A percentile compares a stretch with the other conserved stretches of the same genome.
Evolutionary conservation across 768 basidiomycete genomes (phyloP).

Genomic region (Serendipita sp.): DNA sequence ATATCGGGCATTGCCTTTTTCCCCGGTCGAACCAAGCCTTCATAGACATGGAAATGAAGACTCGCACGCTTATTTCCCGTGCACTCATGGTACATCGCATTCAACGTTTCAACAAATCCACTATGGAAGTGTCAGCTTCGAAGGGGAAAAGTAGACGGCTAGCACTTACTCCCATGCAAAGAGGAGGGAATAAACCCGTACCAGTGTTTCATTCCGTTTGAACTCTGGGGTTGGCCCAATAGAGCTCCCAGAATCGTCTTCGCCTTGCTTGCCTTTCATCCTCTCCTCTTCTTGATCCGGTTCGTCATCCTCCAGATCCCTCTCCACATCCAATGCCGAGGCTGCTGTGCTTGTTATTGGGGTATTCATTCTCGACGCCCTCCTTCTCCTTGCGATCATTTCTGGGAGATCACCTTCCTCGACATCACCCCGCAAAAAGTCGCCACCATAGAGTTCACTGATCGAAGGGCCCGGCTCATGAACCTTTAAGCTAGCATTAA

Average conservation of each 20-base stretch:
- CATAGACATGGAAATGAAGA: conserved; percentile 18
- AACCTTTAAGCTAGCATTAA: conserved; percentile 9
- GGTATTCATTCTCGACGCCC: not conserved
- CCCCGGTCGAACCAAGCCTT: conserved; percentile 10
- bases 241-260: conserved; percentile 1
- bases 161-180: conserved; percentile 15
- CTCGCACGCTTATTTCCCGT: conserved; percentile 7
- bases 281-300: conserved; percentile 9
- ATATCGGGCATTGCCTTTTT: conserved; percentile 2
- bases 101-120: conserved; percentile 14
- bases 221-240: not conserved
- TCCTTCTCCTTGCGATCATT: not conserved
- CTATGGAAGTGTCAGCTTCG: conserved; percentile 8
- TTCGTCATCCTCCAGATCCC: conserved; percentile 7
- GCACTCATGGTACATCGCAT: conserved; percentile 9
- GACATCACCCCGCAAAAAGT: conserved; percentile 10
- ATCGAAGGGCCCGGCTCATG: conserved; percentile 13
- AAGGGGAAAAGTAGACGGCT: conserved; percentile 8
- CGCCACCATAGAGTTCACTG: conserved; percentile 10
- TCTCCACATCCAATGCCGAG: too few species aligned
- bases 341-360: not conserved
- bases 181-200: conserved; percentile 15
- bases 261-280: not conserved
- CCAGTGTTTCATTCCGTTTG: conserved; percentile 6
- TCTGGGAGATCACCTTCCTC: conserved; percentile 5